Base-by-base conservation (phyloP, 768 basidiomycete species). In the Termitomyces bulborhizus region DNA sequence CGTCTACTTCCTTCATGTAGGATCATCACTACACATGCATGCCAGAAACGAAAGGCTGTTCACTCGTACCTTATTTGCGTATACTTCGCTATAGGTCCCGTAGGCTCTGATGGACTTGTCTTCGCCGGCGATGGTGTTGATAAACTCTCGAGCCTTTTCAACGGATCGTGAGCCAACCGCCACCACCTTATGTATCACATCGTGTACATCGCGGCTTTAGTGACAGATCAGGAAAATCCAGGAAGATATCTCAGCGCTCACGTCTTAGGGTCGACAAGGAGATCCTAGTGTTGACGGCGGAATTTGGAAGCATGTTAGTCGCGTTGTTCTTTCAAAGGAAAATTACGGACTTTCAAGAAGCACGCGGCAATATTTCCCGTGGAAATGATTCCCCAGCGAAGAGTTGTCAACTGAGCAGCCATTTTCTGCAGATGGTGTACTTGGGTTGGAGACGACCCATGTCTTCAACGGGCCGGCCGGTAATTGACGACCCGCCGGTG, bases 351-450 rank as follows among this genome's bases (percentile, higher is more conserved):
- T 75, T 80, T 82, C 11, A 83, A 79, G 66, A 93, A 94, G 11
- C 66, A 68, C 31, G 72, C 72, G 8, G 90, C 83, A 55, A 93
- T 94, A 18, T 67, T 65, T 31, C 90, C 90, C 1, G 91, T 92
- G 12, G 90, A 89, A 58, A 96, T 86, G 60, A 94, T 89, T 16
- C 93, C 92, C 93, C 92, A 93, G 53, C 82, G 82, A 52, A 92
- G 68, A 16, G 72, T 72, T 46, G 75, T 70, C 1, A 75, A 72
- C 58, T 70, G 68, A 16, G 57, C 58, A 45, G 70, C 58, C 73
- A 75, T n/a, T n/a, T n/a, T n/a, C n/a, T n/a, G n/a, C n/a, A n/a
- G n/a, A n/a, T 52, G 24, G 26, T 26, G 6, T 29, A n/a, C 11
- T 46, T 6, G 13, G 13, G 12, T 34, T 12, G 12, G 34, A 34